Percentiles rank a stretch among this genome's conserved stretches.
Evolutionary conservation across 176 grass and related monocot genomes (phyloP).

Genomic region (Eragrostis curvula): DNA sequence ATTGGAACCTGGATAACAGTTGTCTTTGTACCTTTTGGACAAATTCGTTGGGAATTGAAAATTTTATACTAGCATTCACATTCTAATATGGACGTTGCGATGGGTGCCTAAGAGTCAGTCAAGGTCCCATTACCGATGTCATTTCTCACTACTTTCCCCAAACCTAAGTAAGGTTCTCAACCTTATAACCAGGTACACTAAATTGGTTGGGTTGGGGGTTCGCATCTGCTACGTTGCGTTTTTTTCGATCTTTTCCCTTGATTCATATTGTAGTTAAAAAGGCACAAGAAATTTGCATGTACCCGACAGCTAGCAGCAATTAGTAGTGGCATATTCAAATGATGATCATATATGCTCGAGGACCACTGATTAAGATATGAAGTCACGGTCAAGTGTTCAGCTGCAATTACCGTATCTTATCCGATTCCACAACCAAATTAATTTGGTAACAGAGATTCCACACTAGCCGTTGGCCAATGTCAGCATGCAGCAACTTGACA

Average conservation of each 20-base stretch:
- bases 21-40: neutral
- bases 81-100: neutral
- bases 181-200: too few relatives aligned
- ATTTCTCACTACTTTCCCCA: neutral
- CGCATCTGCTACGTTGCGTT: too few relatives aligned
- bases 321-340: neutral
- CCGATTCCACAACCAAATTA: neutral
- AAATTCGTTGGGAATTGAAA: neutral
- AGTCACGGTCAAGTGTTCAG: neutral
- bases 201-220: too few relatives aligned
- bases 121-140: neutral
- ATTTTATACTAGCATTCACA: neutral
- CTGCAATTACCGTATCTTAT: neutral
- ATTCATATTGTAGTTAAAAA: too few relatives aligned
- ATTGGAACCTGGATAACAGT: too few relatives aligned
- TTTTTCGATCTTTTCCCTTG: too few relatives aligned
- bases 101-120: neutral
- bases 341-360: neutral
- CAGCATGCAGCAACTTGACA: neutral
- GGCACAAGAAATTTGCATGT: neutral
- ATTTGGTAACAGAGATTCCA: neutral
- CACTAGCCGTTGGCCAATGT: neutral
- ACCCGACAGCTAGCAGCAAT: neutral
- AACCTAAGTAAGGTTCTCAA: too few relatives aligned
- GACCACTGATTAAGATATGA: neutral